A percentile compares a stretch with the other conserved stretches of the same genome.
Evolutionary conservation across 129 eudicot genomes (phyloP).

Genomic region (Saposhnikovia divaricata): DNA sequence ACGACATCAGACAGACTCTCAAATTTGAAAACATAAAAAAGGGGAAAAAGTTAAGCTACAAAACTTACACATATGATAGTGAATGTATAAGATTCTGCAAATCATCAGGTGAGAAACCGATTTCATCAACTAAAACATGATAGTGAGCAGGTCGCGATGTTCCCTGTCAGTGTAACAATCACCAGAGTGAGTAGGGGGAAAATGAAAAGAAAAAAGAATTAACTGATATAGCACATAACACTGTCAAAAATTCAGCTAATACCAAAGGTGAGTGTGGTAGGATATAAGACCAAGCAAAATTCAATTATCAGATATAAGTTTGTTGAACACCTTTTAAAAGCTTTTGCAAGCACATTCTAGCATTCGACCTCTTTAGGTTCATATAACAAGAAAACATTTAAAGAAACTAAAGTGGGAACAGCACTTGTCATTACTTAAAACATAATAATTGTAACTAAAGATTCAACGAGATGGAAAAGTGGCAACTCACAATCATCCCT

Average conservation of each 20-base stretch:
- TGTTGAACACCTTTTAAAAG: neutral
- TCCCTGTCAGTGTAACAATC: conserved; percentile 40
- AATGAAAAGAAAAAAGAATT: neutral
- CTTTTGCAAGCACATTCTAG: neutral
- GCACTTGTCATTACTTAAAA: neutral
- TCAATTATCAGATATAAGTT: neutral
- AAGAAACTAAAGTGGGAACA: neutral
- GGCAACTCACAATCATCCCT: conserved; percentile 76
- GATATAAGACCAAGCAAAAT: neutral
- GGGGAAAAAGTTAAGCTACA: neutral
- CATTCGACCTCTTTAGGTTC: neutral
- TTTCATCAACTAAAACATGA: conserved; percentile 90
- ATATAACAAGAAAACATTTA: neutral
- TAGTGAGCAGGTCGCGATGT: conserved; percentile 91
- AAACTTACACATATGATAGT: conserved; percentile 79
- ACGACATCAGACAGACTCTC: neutral
- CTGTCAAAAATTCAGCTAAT: neutral
- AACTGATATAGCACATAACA: neutral
- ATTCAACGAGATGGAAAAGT: conserved; percentile 9
- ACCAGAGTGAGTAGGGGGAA: neutral
- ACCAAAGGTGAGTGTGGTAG: neutral
- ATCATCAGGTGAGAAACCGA: conserved; percentile 86
- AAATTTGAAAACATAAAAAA: neutral
- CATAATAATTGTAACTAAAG: neutral
- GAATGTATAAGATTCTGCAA: conserved; percentile 73